Base-by-base conservation (phyloP, 768 basidiomycete species). In the Pulveroboletus sp. region DNA sequence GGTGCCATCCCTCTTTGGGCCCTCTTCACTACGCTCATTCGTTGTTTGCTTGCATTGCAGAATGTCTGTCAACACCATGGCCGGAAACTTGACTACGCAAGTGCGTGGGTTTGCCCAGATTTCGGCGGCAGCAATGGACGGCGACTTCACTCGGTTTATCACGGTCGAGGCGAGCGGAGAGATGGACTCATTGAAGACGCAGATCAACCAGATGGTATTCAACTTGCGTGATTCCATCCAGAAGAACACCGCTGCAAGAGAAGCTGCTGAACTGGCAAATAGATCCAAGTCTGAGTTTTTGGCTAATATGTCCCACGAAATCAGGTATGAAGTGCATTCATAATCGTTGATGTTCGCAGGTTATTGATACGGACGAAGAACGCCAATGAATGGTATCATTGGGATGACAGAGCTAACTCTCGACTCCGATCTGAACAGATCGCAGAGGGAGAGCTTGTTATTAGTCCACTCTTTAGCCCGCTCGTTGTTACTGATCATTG, bases 331-430 rank as follows among this genome's bases (percentile, higher is more conserved):
- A n/a, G n/a, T 12, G 24, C 14, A 11, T 27, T 41, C 11, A 2
- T 40, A 14, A 28, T 38, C 37, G 26, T 47, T 39, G 32, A 6
- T 52, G 49, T 42, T 50, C 7, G 28, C 41, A n/a, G 27, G 26
- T 46, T 37, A 42, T 39, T 55, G 52, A 64, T 43, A 28, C 43
- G 43, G 14, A 39, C 27, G n/a, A 63, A 93, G 95, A 66, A 98
- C 96, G 21, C 96, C 96, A 0, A 99, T 98, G 95, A 99, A 98
- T 65, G 95, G 96, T 63, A 99, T 99, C 68, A 98, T 99, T 58
- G 95, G 95, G n/a, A 93, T 99, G 93, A 99, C 95, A 24, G 93
- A 95, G 69, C 72, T 99, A 50, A 97, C 96, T 9, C 82, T 99
- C 18, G 96, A 99, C 63, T 93, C 89, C 39, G 96, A 99, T 66